A percentile compares a stretch with the other conserved stretches of the same genome.
Conservation (phyloP, 1,139 yeast species). For the Hansenula sp. region DNA sequence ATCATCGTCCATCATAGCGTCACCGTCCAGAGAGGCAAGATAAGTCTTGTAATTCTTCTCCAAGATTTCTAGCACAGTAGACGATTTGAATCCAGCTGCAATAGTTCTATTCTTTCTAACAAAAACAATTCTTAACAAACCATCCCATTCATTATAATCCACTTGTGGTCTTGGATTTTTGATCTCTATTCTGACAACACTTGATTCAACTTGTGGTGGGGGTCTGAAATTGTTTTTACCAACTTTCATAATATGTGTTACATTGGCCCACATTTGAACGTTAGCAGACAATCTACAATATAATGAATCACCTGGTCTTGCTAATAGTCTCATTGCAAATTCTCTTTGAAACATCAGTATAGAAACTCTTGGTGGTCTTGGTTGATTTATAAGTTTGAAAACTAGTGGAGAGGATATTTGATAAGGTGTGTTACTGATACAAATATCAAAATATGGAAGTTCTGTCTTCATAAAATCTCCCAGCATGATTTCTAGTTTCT, state of each 20-base stretch:
- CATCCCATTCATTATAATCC: conserved; percentile 97
- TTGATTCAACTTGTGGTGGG: conserved; percentile 97
- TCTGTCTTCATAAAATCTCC: conserved; percentile 98
- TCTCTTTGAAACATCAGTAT: conserved; percentile 98
- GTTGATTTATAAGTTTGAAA: conserved; percentile 85
- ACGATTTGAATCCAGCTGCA: conserved; percentile 87
- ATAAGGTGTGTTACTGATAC: conserved; percentile 96
- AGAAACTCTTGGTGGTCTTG: conserved; percentile 92
- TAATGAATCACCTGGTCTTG: conserved; percentile 91
- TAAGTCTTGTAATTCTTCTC: conserved; percentile 86
- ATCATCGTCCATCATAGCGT: conserved; percentile 27
- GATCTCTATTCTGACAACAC: conserved; percentile 90
- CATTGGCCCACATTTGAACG: conserved; percentile 99
- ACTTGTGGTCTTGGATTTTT: conserved; percentile 89
- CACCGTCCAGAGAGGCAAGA: conserved; percentile 51
- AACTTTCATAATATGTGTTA: conserved; percentile 97
- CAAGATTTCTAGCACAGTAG: conserved; percentile 76
- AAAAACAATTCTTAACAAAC: conserved; percentile 82
- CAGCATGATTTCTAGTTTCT: conserved; percentile 81
- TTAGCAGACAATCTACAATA: conserved; percentile 93
- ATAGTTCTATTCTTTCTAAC: conserved; percentile 92
- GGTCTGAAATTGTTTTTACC: conserved; percentile 96
- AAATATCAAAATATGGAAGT: conserved; percentile 89
- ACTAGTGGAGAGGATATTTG: conserved; percentile 97
- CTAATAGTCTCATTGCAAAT: conserved; percentile 87